phyloP scores from a whole-genome alignment of 1,284 basidiomycete species.

The Ustilago loliicola region DNA sequence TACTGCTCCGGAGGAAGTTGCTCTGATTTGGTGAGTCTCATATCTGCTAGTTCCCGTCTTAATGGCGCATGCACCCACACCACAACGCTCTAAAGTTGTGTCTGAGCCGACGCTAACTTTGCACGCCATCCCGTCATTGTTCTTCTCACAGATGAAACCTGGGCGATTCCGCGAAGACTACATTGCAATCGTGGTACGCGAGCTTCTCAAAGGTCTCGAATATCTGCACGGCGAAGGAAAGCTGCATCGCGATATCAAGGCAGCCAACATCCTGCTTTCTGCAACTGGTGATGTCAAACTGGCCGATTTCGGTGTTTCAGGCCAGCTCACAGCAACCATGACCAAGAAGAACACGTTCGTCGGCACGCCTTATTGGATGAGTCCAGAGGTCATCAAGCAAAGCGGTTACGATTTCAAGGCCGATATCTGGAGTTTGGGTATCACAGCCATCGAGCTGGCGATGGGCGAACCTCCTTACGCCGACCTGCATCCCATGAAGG shows the following conservation, averaged over 20 bases:
- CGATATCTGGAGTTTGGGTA: slow-evolving; percentile 80
- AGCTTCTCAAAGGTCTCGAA: slow-evolving; percentile 90
- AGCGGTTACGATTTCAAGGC: slow-evolving; percentile 99
- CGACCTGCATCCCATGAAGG: slow-evolving; percentile 99
- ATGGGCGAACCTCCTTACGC: slow-evolving; percentile 98
- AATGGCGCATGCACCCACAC: slow-evolving; percentile 8
- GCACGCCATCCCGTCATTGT: not conserved
- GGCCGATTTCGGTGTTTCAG: slow-evolving; percentile 98
- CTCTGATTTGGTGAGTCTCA: slow-evolving; percentile 72
- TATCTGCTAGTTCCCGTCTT: not conserved
- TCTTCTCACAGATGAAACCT: slow-evolving; percentile 86
- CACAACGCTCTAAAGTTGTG: not conserved
- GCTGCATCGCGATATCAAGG: slow-evolving; percentile 98
- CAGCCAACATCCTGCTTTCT: slow-evolving; percentile 93
- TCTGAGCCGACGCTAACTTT: not conserved
- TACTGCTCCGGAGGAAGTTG: slow-evolving; percentile 77
- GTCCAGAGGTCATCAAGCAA: slow-evolving; percentile 99
- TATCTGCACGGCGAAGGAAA: slow-evolving; percentile 97
- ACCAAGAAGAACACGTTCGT: slow-evolving; percentile 98
- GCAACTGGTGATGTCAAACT: slow-evolving; percentile 97
- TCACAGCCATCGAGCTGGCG: slow-evolving; percentile 96
- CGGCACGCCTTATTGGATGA: slow-evolving; percentile 84
- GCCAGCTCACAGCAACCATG: slow-evolving; percentile 90
- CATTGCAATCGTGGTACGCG: slow-evolving; percentile 94
- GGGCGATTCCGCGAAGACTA: slow-evolving; percentile 98